Evolutionary conservation across 305 asterid species (phyloP).

Genomic region (Petunia hybrid): DNA sequence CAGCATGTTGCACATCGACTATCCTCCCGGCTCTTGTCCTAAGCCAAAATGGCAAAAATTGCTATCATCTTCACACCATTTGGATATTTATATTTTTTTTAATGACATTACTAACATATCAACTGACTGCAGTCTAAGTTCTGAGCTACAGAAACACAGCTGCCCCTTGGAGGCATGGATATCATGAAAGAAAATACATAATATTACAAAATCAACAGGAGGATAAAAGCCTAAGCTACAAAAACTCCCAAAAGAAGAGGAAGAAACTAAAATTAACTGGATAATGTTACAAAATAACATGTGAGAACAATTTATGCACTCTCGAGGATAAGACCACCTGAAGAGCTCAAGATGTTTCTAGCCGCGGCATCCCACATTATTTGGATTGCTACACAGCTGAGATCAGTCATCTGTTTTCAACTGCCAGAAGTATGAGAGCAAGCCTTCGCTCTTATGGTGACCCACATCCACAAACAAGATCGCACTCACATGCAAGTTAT

Average conservation of each 20-base stretch:
- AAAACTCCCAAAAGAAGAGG: neutral
- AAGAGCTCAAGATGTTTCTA: neutral
- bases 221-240: neutral
- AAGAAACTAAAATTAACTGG: neutral
- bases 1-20: neutral
- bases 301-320: neutral
- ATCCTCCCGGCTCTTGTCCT: too few species aligned
- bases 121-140: neutral
- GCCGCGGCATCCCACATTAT: neutral
- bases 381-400: neutral
- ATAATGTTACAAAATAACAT: slow-evolving; percentile 5
- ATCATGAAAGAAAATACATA: neutral
- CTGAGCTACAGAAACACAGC: neutral
- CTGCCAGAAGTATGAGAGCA: neutral
- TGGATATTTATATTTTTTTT: too few species aligned
- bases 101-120: too few species aligned
- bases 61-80: neutral
- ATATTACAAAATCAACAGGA: slow-evolving; percentile 17
- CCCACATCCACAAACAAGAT: neutral
- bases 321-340: neutral
- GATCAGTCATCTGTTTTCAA: neutral
- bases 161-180: neutral
- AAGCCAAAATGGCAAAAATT: neutral
- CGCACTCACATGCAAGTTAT: neutral
- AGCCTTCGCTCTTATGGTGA: neutral